These are phyloP conservation scores for Fusarium subglutinans DNA, from an alignment of 2,329 filamentous ascomycete genomes.

Conservation along the genomic window DNA sequence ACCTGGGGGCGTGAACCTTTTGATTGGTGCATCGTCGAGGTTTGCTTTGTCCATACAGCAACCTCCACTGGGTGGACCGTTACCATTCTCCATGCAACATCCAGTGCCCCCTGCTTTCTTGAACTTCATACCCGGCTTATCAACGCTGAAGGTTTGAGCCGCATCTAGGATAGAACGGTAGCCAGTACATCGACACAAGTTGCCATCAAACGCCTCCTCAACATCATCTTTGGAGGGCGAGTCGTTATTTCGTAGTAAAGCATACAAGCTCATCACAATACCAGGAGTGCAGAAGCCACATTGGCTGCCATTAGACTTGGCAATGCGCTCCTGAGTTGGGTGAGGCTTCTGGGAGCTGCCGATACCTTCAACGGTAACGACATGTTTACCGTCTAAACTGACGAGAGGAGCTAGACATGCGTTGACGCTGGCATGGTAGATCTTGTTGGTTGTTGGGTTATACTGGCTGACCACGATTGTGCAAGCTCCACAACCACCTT, in stretches of 20 bases:
- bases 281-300: conserved; percentile 96
- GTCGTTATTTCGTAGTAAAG: conserved; percentile 84
- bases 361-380: conserved; percentile 97
- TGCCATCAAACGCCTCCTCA: conserved; percentile 97
- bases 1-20: conserved; percentile 82
- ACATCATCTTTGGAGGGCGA: conserved; percentile 82
- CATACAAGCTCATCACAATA: conserved; percentile 98
- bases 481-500: conserved; percentile 96
- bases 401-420: conserved; percentile 93
- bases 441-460: conserved; percentile 89
- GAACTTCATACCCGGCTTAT: conserved; percentile 57
- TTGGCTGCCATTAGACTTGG: conserved; percentile 90
- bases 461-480: conserved; percentile 94
- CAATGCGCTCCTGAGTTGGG: conserved; percentile 89
- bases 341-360: conserved; percentile 88
- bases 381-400: conserved; percentile 96
- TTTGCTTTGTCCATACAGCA: conserved; percentile 75
- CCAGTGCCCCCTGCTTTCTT: conserved; percentile 58
- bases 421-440: conserved; percentile 97
- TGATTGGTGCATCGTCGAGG: conserved; percentile 63
- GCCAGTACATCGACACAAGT: conserved; percentile 93
- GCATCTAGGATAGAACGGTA: conserved; percentile 95
- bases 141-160: conserved; percentile 83
- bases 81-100: conserved; percentile 76
- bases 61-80: conserved; percentile 52